phyloP scores from a whole-genome alignment of 306 rosid genomes.

The Arachis hypogaea region DNA sequence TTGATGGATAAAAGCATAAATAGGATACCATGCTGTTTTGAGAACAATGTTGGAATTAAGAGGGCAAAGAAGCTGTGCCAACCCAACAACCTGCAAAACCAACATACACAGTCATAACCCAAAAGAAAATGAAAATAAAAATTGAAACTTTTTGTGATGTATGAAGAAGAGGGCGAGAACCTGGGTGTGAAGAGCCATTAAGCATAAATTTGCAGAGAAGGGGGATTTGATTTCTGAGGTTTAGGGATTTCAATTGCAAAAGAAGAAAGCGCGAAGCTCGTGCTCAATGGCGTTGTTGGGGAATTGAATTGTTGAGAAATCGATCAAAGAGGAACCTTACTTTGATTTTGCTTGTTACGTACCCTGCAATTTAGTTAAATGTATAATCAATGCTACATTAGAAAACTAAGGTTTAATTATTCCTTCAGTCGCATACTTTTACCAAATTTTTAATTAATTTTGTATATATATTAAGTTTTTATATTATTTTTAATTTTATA shows the following conservation, averaged over 20 bases:
- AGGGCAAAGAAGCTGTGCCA: slow-evolving; percentile 49
- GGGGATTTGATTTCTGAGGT: background rate
- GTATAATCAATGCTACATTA: too few relatives aligned
- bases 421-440: too few relatives aligned
- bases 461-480: too few relatives aligned
- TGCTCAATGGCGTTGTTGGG: background rate
- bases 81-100: slow-evolving; percentile 47
- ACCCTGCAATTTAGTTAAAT: too few relatives aligned
- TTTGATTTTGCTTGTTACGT: too few relatives aligned
- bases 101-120: background rate
- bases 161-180: background rate
- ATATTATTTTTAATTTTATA: too few relatives aligned
- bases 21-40: slow-evolving; percentile 53
- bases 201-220: background rate
- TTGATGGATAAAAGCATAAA: background rate
- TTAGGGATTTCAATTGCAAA: background rate
- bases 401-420: too few relatives aligned
- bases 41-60: slow-evolving; percentile 48
- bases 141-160: too few relatives aligned
- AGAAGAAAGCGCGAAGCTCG: background rate
- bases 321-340: background rate
- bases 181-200: slow-evolving; percentile 27
- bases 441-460: too few relatives aligned
- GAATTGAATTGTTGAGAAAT: background rate
- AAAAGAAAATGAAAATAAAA: too few relatives aligned